Evolutionary conservation across 2,329 filamentous ascomycete species (phyloP), one percentile per base, ranked within the genome.

Genomic region (Ceratocystis cubensis): DNA sequence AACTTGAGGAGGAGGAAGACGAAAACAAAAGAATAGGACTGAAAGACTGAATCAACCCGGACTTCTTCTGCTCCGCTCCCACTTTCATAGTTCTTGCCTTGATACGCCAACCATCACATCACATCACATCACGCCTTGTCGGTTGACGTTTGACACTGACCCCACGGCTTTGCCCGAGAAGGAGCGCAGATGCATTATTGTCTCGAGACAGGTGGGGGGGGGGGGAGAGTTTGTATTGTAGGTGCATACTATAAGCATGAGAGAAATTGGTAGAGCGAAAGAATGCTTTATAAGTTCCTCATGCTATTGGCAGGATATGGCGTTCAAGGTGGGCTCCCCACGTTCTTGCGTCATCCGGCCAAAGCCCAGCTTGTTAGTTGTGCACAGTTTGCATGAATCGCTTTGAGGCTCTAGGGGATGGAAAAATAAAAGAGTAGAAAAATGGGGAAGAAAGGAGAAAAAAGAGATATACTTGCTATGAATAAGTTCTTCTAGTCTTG

Each of bases 121-220:
- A 33, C 30, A 56, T 56, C 53, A 33, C 28, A 15, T 41, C 37
- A 41, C 37, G 37, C 37, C 37, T 41, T 41, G 37, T 15, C 10
- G 33, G 53, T 57, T 57, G 53, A 57, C 25, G 28, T 30, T 57
- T 33, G 53, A 57, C 53, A 33, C 53, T 57, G 53, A n/a, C 53
- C 50, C 53, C 53, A 33, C 53, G 53, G 28, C 25, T 57, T 30
- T 57, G 53, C 53, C 53, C 53, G 53, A 57, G 53, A 33, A 57
- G 53, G 53, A 57, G 53, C 20, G 28, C 22, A 28, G 53, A 33
- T 57, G 53, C 25, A 57, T 33, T 57, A 57, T 30, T 57, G 28
- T 57, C 22, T 57, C 53, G 22, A 22, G 28, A n/a, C 28, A 41
- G 37, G 37, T 41, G 37, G 37, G 8, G 8, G 33, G 8, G 1